Evolutionary conservation across 257 asterid species (phyloP).

Genomic region (Henckelia pumila): DNA sequence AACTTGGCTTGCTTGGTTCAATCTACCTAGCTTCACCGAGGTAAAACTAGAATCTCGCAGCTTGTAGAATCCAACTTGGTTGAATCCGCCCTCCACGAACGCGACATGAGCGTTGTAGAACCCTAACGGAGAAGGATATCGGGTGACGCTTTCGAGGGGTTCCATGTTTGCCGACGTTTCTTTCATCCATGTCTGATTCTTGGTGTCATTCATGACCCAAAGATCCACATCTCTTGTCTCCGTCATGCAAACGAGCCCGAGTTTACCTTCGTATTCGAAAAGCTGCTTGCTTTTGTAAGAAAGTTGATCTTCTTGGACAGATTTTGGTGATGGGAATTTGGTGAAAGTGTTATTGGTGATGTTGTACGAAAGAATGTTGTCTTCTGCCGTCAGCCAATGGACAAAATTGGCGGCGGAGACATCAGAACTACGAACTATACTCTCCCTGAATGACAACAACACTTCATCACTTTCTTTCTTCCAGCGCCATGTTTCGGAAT

Average conservation of each 20-base stretch:
- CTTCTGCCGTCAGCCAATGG: not conserved
- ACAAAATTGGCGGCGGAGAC: constrained; percentile 16
- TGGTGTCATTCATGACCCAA: too few relatives aligned
- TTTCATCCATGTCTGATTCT: too few relatives aligned
- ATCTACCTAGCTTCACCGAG: too few relatives aligned
- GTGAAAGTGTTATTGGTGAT: too few relatives aligned
- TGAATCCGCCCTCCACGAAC: not conserved
- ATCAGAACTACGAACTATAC: not conserved
- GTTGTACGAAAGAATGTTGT: not conserved
- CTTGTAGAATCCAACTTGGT: not conserved
- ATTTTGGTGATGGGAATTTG: too few relatives aligned
- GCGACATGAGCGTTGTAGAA: not conserved
- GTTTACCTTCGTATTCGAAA: not conserved
- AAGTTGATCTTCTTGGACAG: too few relatives aligned
- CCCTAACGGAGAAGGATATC: not conserved
- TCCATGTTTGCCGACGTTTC: too few relatives aligned
- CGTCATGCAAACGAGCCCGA: not conserved
- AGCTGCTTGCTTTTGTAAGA: too few relatives aligned
- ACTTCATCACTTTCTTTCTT: not conserved
- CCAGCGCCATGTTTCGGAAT: constrained; percentile 27
- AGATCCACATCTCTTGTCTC: too few relatives aligned
- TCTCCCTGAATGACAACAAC: not conserved
- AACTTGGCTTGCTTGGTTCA: too few relatives aligned
- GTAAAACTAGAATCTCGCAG: constrained; percentile 1
- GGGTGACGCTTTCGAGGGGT: not conserved